Conservation (phyloP, 2,329 filamentous ascomycete species). For the Fusarium drepaniforme region DNA sequence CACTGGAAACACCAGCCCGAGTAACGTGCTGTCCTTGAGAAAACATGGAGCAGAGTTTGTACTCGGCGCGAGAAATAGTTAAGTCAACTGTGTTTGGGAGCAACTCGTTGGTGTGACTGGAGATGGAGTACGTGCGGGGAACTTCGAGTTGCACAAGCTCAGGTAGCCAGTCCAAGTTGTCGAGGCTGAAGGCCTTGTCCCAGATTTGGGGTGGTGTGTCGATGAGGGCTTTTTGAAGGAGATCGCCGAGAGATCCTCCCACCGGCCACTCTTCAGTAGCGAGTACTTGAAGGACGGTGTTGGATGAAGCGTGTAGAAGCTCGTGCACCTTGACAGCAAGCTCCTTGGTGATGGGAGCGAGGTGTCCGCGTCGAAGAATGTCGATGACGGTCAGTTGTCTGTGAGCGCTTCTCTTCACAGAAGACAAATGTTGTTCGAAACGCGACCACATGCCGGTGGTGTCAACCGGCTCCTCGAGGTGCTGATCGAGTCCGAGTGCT, state of each 20-base stretch:
- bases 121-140: conserved; percentile 66
- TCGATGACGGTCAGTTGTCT: conserved; percentile 59
- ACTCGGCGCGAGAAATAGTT: conserved; percentile 64
- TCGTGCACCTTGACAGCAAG: conserved; percentile 62
- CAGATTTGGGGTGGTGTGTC: conserved; percentile 63
- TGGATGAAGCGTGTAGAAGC: conserved; percentile 62
- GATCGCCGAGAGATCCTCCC: conserved; percentile 61
- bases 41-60: conserved; percentile 59
- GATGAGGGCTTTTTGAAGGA: conserved; percentile 60
- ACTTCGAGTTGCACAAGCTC: conserved; percentile 63
- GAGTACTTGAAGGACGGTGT: conserved; percentile 60
- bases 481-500: conserved; percentile 61
- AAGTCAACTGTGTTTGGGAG: conserved; percentile 64
- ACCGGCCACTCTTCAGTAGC: conserved; percentile 65
- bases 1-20: conserved; percentile 63
- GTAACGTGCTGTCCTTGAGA: conserved; percentile 46
- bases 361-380: conserved; percentile 63
- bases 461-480: conserved; percentile 56
- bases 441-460: conserved; percentile 58
- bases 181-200: conserved; percentile 62
- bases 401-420: conserved; percentile 46
- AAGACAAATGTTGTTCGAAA: conserved; percentile 60
- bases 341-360: conserved; percentile 64
- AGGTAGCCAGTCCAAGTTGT: conserved; percentile 58
- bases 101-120: conserved; percentile 62